A percentile compares a stretch with the other conserved stretches of the same genome.
Conservation (phyloP, 2,329 filamentous ascomycete genomes). For the Fusarium metavorans region DNA sequence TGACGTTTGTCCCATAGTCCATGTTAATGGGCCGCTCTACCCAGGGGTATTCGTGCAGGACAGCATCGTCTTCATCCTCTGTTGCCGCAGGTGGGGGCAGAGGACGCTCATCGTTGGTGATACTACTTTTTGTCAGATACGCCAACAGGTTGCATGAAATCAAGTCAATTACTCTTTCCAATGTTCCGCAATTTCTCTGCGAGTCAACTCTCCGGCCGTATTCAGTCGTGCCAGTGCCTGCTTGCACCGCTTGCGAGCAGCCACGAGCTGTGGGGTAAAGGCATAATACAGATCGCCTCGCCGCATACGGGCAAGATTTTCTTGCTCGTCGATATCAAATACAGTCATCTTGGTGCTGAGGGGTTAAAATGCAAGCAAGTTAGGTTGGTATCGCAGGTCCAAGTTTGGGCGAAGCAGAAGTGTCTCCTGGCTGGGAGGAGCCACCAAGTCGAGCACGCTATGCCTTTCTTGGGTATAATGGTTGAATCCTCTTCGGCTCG, state of each 20-base stretch:
- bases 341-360: slow-evolving; percentile 17
- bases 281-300: slow-evolving; percentile 79
- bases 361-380: neutral
- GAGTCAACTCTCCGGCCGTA: slow-evolving; percentile 67
- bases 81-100: slow-evolving; percentile 70
- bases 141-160: neutral
- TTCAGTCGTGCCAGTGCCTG: slow-evolving; percentile 74
- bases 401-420: neutral
- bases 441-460: neutral
- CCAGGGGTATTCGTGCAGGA: slow-evolving; percentile 75
- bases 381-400: neutral
- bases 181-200: slow-evolving; percentile 73
- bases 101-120: slow-evolving; percentile 71
- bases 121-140: slow-evolving; percentile 55
- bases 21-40: slow-evolving; percentile 76
- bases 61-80: slow-evolving; percentile 72
- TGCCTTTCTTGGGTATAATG: neutral
- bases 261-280: slow-evolving; percentile 76
- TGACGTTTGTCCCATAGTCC: slow-evolving; percentile 84
- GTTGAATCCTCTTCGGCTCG: neutral
- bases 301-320: slow-evolving; percentile 69
- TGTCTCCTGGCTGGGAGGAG: neutral
- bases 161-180: slow-evolving; percentile 73
- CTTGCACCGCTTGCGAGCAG: slow-evolving; percentile 72
- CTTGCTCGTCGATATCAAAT: slow-evolving; percentile 52